These are phyloP conservation scores for Melampsora americana DNA, from an alignment of 1,284 basidiomycete species.

Conservation along the genomic window DNA sequence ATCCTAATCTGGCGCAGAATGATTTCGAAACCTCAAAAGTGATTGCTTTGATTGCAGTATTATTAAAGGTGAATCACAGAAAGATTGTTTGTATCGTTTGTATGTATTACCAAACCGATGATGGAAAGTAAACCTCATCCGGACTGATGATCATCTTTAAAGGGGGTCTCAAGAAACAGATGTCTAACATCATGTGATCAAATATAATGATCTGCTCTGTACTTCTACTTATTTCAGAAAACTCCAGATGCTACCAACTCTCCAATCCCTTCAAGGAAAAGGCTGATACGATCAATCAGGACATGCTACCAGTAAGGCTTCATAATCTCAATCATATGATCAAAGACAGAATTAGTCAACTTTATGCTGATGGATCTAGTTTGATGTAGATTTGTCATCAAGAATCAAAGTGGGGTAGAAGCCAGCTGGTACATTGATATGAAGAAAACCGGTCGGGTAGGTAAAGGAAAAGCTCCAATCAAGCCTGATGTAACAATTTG, in stretches of 20 bases:
- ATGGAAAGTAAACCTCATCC: too few relatives aligned
- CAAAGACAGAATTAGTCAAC: not conserved
- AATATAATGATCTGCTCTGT: not conserved
- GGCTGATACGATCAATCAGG: slow-evolving; percentile 33
- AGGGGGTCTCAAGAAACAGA: too few relatives aligned
- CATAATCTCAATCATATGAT: not conserved
- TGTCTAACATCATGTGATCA: too few relatives aligned
- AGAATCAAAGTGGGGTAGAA: slow-evolving; percentile 37
- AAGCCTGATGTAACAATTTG: slow-evolving; percentile 43
- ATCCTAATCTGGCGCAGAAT: slow-evolving; percentile 21
- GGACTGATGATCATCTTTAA: too few relatives aligned
- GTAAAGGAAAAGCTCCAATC: slow-evolving; percentile 35
- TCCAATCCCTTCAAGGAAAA: slow-evolving; percentile 31
- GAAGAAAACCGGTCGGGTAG: slow-evolving; percentile 41
- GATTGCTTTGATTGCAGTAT: slow-evolving; percentile 34
- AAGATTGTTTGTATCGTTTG: not conserved
- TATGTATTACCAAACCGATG: too few relatives aligned
- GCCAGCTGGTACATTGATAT: slow-evolving; percentile 40
- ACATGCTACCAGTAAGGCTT: slow-evolving; percentile 41
- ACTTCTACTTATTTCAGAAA: not conserved
- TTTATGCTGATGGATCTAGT: not conserved
- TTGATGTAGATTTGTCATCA: slow-evolving; percentile 36
- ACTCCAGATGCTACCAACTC: not conserved
- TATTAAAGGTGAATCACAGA: slow-evolving; percentile 15
- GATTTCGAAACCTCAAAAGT: slow-evolving; percentile 42